Base-by-base conservation (phyloP, 2,329 filamentous ascomycete genomes). In the Ophiosphaerella herpotricha region DNA sequence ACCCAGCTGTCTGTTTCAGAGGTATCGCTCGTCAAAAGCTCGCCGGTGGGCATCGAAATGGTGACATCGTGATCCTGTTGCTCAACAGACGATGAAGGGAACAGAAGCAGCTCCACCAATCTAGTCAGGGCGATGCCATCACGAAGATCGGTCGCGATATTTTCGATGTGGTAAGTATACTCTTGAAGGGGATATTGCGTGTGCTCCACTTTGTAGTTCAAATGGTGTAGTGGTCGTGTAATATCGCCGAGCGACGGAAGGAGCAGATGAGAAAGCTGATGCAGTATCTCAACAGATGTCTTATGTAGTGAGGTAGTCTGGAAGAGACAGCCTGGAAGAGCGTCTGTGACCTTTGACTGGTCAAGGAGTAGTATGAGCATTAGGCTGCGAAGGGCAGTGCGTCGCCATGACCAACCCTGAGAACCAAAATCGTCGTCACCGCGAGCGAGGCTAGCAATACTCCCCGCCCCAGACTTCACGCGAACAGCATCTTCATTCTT, bases 311-410 rank as follows among this genome's bases (percentile, higher is more conserved):
- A 85, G 2, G 74, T 73, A 1, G 71, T 52, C 35, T 78, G 76
- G 64, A 86, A 86, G 2, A 86, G 74, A 52, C 77, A 78, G 21
- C 72, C 51, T 33, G 67, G 61, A 11, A 78, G 41, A 39, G 68
- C 46, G 4, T 73, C 71, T 14, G 66, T 60, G 5, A 49, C 59
- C 60, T 81, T 83, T 8, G 75, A 78, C 50, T 79, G 78, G 58
- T 88, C 85, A 11, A 88, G 75, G 13, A 87, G 73, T 46, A 80
- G 74, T 41, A 86, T 74, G 2, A 87, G 76, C 80, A 86, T 81
- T 37, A 86, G 71, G 58, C 82, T 83, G 31, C 83, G 79, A 35
- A 84, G 72, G 11, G 82, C 72, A 3, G 80, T 85, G 41, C 81
- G 81, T 50, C 79, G 77, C 75, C 83, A 84, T 24, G 75, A 73